Conservation (phyloP, 805 yeast genomes). For the Zygosaccharomyces bailii region DNA sequence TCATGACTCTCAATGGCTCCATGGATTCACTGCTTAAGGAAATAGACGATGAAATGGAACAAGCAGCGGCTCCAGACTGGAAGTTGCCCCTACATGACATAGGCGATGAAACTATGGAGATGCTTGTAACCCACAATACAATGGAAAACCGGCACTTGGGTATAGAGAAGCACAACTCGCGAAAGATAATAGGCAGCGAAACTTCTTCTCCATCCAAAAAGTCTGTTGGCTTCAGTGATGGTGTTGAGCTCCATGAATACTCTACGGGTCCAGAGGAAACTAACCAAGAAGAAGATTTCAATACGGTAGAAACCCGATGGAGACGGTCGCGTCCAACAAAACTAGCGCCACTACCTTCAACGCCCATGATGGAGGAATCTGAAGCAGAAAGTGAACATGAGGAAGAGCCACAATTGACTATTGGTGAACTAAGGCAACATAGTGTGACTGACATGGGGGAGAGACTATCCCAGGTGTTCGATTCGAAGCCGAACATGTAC, state of each 20-base stretch:
- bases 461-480: constrained; percentile 19
- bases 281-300: background rate
- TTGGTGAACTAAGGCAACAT: constrained; percentile 16
- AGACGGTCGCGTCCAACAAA: constrained; percentile 4
- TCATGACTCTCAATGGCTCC: constrained; percentile 15
- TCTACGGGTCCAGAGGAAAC: constrained; percentile 8
- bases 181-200: background rate
- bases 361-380: background rate
- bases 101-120: constrained; percentile 36
- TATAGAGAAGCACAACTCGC: background rate
- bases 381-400: constrained; percentile 11
- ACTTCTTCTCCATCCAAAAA: constrained; percentile 10
- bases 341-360: background rate
- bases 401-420: constrained; percentile 12
- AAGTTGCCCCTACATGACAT: constrained; percentile 30
- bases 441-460: constrained; percentile 17
- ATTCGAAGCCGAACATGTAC: constrained; percentile 9
- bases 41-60: constrained; percentile 31
- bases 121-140: constrained; percentile 31
- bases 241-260: constrained; percentile 19
- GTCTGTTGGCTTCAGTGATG: constrained; percentile 21
- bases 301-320: constrained; percentile 11
- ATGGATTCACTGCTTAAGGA: constrained; percentile 32
- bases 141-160: constrained; percentile 7
- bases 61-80: constrained; percentile 17